A percentile compares a stretch with the other conserved stretches of the same genome.
Evolutionary conservation across 108 stramenopile genomes (phyloP).

Genomic region (Skeletonema grethae): DNA sequence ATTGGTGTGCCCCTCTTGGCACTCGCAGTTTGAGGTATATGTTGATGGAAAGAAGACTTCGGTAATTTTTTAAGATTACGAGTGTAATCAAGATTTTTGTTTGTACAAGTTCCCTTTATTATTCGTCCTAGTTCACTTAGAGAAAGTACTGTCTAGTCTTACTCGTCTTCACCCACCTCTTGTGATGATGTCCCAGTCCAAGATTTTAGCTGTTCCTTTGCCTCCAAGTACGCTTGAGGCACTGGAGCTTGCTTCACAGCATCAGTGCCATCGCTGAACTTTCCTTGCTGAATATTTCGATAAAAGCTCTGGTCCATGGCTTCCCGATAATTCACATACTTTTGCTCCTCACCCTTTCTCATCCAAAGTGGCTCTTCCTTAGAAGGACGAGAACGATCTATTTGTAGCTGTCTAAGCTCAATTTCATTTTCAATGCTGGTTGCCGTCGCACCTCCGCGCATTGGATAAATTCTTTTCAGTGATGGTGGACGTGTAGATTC

Average conservation of each 20-base stretch:
- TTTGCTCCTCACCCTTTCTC: slow-evolving; percentile 58
- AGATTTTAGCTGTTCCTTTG: slow-evolving; percentile 32
- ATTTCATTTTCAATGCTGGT: slow-evolving; percentile 9
- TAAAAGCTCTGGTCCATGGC: slow-evolving; percentile 31
- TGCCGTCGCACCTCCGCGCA: slow-evolving; percentile 16
- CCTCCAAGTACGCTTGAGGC: slow-evolving; percentile 36
- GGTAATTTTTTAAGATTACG: neutral
- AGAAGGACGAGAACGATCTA: slow-evolving; percentile 74
- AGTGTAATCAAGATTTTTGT: neutral
- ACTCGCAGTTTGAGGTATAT: neutral
- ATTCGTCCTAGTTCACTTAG: no score
- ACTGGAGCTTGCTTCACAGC: slow-evolving; percentile 52
- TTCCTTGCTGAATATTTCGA: slow-evolving; percentile 40
- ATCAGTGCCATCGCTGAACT: slow-evolving; percentile 55
- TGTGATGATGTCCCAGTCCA: slow-evolving; percentile 3
- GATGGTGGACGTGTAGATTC: slow-evolving; percentile 44
- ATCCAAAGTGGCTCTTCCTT: slow-evolving; percentile 87
- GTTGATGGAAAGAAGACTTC: neutral
- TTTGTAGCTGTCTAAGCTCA: slow-evolving; percentile 43
- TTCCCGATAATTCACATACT: slow-evolving; percentile 24
- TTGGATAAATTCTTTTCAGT: slow-evolving; percentile 50
- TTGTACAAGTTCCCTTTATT: neutral
- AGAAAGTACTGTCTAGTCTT: neutral
- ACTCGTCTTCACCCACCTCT: neutral
- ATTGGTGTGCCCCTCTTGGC: slow-evolving; percentile 2